These are phyloP conservation scores for Blumeria graminis DNA, from an alignment of 2,329 filamentous ascomycete species.

Conservation along the genomic window DNA sequence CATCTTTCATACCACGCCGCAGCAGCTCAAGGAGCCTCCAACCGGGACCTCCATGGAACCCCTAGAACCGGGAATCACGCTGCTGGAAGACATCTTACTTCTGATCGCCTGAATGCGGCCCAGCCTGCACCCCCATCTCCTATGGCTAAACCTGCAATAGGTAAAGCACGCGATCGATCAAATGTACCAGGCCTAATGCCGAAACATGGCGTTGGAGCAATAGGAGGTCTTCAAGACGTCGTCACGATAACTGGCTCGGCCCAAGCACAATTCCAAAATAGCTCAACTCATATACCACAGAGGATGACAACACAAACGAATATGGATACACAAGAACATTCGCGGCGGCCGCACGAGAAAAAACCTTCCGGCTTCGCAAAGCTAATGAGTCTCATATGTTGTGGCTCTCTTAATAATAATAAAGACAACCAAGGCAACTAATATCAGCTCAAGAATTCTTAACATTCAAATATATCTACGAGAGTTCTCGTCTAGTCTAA, in stretches of 20 bases:
- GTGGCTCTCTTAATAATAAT: conserved; percentile 28
- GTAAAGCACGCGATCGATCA: conserved; percentile 50
- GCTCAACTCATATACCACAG: conserved; percentile 61
- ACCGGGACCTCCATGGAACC: conserved; percentile 60
- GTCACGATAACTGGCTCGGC: conserved; percentile 74
- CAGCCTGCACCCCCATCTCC: conserved; percentile 73
- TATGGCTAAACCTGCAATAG: conserved; percentile 45
- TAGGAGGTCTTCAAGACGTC: conserved; percentile 49
- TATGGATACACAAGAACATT: conserved; percentile 31
- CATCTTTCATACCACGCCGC: conserved; percentile 61
- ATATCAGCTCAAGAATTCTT: too few species aligned
- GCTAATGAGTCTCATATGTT: conserved; percentile 80
- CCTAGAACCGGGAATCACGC: conserved; percentile 33
- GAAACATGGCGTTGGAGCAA: conserved; percentile 51
- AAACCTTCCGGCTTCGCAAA: conserved; percentile 74
- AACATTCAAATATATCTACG: too few species aligned
- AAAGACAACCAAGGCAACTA: too few species aligned
- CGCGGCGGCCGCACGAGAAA: conserved; percentile 34
- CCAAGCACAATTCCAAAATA: conserved; percentile 91
- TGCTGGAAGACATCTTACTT: conserved; percentile 37
- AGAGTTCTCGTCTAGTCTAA: too few species aligned
- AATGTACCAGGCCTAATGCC: conserved; percentile 48
- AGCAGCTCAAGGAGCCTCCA: conserved; percentile 54
- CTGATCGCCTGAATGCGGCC: conserved; percentile 80
- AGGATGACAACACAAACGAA: conserved; percentile 35